Percentiles rank a stretch among this genome's conserved stretches.
These are phyloP conservation scores for Xylariaceae sp. DNA, from an alignment of 2,329 filamentous ascomycete genomes.

Conservation along the genomic window DNA sequence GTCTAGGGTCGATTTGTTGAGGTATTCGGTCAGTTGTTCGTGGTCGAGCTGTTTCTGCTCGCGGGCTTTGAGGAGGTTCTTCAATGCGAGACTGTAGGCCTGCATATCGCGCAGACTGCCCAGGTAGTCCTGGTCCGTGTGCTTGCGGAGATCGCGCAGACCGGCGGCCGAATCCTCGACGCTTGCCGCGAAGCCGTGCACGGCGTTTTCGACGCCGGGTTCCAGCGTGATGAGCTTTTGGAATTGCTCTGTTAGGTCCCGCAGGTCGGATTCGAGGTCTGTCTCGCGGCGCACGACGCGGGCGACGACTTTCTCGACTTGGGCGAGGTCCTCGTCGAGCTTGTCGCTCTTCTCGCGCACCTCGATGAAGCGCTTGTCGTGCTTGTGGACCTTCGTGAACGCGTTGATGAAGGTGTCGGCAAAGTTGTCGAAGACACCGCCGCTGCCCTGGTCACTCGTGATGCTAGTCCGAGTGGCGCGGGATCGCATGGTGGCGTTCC, in stretches of 20 bases:
- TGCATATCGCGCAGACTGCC: conserved; percentile 93
- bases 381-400: conserved; percentile 93
- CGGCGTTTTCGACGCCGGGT: conserved; percentile 73
- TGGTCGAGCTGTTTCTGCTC: conserved; percentile 98
- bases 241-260: conserved; percentile 88
- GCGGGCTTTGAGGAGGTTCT: conserved; percentile 81
- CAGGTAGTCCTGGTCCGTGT: conserved; percentile 94
- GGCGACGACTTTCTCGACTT: conserved; percentile 94
- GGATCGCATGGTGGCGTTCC: conserved; percentile 92
- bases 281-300: conserved; percentile 81
- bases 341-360: conserved; percentile 90
- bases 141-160: conserved; percentile 75
- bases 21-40: conserved; percentile 91
- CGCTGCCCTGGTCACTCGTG: conserved; percentile 43
- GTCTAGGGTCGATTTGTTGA: conserved; percentile 83
- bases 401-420: conserved; percentile 96
- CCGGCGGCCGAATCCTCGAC: conserved; percentile 78
- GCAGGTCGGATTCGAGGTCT: conserved; percentile 82
- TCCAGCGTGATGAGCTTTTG: conserved; percentile 88
- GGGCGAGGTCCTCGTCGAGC: conserved; percentile 84
- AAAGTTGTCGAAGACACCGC: conserved; percentile 87
- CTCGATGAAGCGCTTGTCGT: conserved; percentile 90
- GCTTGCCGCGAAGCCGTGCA: conserved; percentile 81
- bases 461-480: conserved; percentile 62
- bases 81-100: conserved; percentile 82